A percentile compares a stretch with the other conserved stretches of the same genome.
Evolutionary conservation across 257 asterid species (phyloP).

Genomic region (Linaria vulgaris): DNA sequence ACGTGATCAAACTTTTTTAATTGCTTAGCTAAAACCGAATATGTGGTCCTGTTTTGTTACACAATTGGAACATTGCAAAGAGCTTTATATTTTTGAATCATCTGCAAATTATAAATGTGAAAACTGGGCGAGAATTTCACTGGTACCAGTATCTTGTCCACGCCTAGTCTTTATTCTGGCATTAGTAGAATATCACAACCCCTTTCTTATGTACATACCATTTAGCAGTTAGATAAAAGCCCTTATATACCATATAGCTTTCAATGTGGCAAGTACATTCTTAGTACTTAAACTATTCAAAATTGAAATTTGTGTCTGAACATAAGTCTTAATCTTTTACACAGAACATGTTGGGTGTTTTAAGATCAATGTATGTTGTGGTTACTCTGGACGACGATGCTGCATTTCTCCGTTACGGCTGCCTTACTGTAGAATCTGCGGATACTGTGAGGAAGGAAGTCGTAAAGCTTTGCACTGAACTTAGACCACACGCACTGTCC

Average conservation of each 20-base stretch:
- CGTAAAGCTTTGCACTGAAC: conserved; percentile 66
- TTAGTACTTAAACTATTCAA: not conserved
- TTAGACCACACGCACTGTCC: conserved; percentile 83
- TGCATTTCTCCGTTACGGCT: conserved; percentile 85
- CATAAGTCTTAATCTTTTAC: not conserved
- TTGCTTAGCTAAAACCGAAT: not conserved
- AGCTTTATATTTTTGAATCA: not conserved
- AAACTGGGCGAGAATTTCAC: too few relatives aligned
- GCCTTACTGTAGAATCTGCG: conserved; percentile 59
- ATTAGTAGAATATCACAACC: too few relatives aligned
- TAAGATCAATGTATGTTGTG: conserved; percentile 69
- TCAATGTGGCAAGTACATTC: too few relatives aligned
- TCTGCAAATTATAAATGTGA: too few relatives aligned
- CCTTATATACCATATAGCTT: too few relatives aligned
- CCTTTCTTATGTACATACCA: too few relatives aligned
- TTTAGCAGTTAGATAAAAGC: too few relatives aligned
- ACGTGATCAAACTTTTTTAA: conserved; percentile 7
- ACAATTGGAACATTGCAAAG: too few relatives aligned
- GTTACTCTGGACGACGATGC: conserved; percentile 80
- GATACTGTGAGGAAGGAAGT: conserved; percentile 74
- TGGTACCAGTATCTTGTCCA: too few relatives aligned
- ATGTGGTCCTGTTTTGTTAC: not conserved
- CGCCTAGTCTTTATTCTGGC: too few relatives aligned
- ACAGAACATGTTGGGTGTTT: conserved; percentile 66
- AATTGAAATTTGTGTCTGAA: not conserved